These are phyloP conservation scores for Wickerhamomyces queroliae DNA, from an alignment of 805 yeast species.

Conservation along the genomic window DNA sequence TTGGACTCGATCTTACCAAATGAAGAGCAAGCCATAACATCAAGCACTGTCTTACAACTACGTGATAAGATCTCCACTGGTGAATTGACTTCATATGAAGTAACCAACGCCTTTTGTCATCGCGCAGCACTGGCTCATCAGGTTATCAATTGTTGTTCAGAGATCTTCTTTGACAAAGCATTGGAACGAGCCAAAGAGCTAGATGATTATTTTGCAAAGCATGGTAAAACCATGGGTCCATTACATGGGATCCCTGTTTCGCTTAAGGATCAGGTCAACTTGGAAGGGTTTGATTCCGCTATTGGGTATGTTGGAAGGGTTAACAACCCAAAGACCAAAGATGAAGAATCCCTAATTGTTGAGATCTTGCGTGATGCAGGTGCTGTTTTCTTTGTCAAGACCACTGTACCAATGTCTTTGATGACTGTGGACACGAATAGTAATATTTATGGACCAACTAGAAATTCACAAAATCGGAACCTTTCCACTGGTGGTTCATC, in stretches of 20 bases:
- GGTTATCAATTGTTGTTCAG: conserved; percentile 53
- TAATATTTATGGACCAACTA: conserved; percentile 52
- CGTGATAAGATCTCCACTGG: conserved; percentile 10
- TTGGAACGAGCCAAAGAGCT: conserved; percentile 46
- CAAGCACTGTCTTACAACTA: no score
- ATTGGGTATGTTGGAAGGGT: conserved; percentile 42
- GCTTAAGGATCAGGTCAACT: conserved; percentile 47
- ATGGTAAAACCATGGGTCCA: conserved; percentile 56
- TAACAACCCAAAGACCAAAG: no score
- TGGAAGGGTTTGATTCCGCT: conserved; percentile 53
- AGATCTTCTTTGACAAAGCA: conserved; percentile 63
- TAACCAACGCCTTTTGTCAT: conserved; percentile 24
- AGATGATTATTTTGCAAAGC: conserved; percentile 43
- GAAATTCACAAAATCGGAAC: conserved; percentile 51
- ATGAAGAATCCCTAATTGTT: conserved; percentile 41
- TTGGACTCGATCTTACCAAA: no score
- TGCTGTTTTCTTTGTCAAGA: conserved; percentile 58
- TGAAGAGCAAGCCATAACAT: no score
- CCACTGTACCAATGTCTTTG: conserved; percentile 63
- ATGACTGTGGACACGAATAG: conserved; percentile 65
- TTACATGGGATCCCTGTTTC: conserved; percentile 68
- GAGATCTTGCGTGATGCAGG: conserved; percentile 28
- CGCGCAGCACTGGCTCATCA: conserved; percentile 60
- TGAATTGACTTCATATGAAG: conserved; percentile 16
- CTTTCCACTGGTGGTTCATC: conserved; percentile 70